Base-by-base conservation (phyloP, 371 early-diverging fungal species). In the Globomyces sp. region DNA sequence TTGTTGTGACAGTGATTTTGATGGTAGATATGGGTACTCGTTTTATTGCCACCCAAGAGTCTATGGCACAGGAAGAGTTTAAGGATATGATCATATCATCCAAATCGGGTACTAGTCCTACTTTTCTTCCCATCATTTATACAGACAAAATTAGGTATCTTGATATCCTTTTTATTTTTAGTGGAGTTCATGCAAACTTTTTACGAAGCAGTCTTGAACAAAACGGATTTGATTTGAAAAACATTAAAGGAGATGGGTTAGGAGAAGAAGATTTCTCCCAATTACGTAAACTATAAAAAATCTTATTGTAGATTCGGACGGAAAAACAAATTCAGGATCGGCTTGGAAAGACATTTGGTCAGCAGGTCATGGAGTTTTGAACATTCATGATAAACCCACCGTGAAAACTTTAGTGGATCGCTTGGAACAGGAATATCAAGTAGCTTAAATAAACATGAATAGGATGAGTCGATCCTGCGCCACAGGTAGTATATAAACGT, bases 141-240 rank as follows among this genome's bases (percentile, higher is more conserved):
- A 73, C 73, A 2, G 59, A 63, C 65, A 64, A 64, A 40, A 64
- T 72, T 6, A 24, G 24, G 24, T 24, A 24, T 24, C 24, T 24
- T 24, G 24, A 24, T 24, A 24, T 24, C 24, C 0, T 24, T 24
- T 24, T 24, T 24, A 24, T 24, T 24, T 24, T 24, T 24, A 68
- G 65, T 62, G 73, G 73, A 6, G 68, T 73, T n/a, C 8, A 67
- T 49, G 73, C 73, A 42, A 70, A 70, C 58, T 73, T 73, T 34
- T 37, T 73, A 46, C 63, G 63, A 11, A 57, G 34, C 3, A 60
- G 61, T 41, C 50, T 73, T 2, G 60, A 55, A 46, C 13, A 41
- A 37, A 61, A 61, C n/a, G 61, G 46, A 45, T 11, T 61, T 8
- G 61, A 61, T 45, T 11, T 40, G 11, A 44, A 13, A 4, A 11